Percentiles rank a stretch among this genome's conserved stretches.
phyloP scores from a whole-genome alignment of 2,329 filamentous ascomycete species.

The Verticillium nubilum region DNA sequence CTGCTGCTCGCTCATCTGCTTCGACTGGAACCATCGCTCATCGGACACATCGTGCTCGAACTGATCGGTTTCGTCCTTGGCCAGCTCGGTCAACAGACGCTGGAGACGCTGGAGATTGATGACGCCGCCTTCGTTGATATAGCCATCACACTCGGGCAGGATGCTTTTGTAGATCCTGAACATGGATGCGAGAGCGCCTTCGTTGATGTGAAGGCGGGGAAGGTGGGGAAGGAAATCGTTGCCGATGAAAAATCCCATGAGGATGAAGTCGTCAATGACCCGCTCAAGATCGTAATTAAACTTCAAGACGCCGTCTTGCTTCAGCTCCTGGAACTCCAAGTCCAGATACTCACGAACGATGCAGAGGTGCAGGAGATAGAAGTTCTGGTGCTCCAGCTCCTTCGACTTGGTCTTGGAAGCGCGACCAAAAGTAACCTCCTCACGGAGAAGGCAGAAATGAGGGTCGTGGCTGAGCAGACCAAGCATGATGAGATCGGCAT shows the following conservation, averaged over 20 bases:
- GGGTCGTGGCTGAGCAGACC: conserved; percentile 95
- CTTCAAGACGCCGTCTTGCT: conserved; percentile 62
- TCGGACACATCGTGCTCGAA: conserved; percentile 89
- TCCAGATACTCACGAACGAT: conserved; percentile 97
- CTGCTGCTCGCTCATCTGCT: conserved; percentile 64
- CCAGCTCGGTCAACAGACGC: conserved; percentile 74
- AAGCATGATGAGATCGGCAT: conserved; percentile 98
- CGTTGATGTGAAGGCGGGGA: conserved; percentile 95
- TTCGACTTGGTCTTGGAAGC: conserved; percentile 84
- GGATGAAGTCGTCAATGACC: conserved; percentile 97
- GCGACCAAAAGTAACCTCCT: conserved; percentile 95
- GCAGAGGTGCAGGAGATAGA: conserved; percentile 94
- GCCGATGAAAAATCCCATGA: conserved; percentile 99
- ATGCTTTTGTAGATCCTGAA: conserved; percentile 94
- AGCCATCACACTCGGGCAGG: conserved; percentile 80
- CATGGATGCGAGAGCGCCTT: conserved; percentile 94
- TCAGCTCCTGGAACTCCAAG: conserved; percentile 90
- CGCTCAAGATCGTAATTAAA: conserved; percentile 91
- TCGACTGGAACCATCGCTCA: conserved; percentile 86
- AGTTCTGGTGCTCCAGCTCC: conserved; percentile 97
- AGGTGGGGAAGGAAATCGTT: conserved; percentile 98
- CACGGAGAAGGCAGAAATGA: conserved; percentile 93
- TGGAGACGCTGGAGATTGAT: conserved; percentile 82
- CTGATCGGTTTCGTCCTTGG: conserved; percentile 83
- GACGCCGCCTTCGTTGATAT: conserved; percentile 91